phyloP scores from a whole-genome alignment of 2,329 filamentous ascomycete genomes.

The Fusarium anthophilum region DNA sequence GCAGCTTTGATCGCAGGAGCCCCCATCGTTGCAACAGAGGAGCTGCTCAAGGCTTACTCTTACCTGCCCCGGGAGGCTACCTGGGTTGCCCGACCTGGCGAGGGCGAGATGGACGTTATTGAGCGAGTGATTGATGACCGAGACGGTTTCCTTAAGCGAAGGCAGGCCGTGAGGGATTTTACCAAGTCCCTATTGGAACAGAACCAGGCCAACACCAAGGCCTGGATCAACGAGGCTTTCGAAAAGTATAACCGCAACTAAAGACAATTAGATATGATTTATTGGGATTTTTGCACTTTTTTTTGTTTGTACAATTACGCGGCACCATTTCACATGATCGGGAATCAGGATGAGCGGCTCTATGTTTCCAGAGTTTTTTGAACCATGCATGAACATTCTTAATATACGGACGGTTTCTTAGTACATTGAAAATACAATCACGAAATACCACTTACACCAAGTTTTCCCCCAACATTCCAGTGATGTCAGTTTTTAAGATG shows the following conservation, averaged over 20 bases:
- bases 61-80: slow-evolving; percentile 40
- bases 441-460: slow-evolving; percentile 7
- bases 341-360: slow-evolving; percentile 37
- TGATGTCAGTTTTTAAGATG: not conserved
- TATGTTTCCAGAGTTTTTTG: slow-evolving; percentile 24
- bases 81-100: slow-evolving; percentile 37
- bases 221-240: slow-evolving; percentile 33
- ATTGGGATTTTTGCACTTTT: slow-evolving; percentile 19
- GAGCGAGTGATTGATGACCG: slow-evolving; percentile 37
- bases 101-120: slow-evolving; percentile 43
- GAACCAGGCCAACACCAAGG: slow-evolving; percentile 34
- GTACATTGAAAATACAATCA: slow-evolving; percentile 17
- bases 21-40: slow-evolving; percentile 39
- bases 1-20: slow-evolving; percentile 42
- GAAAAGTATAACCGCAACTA: slow-evolving; percentile 15
- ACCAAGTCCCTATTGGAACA: slow-evolving; percentile 18
- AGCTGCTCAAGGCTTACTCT: slow-evolving; percentile 39
- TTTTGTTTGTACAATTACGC: slow-evolving; percentile 21
- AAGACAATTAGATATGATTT: slow-evolving; percentile 20
- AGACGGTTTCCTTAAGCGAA: slow-evolving; percentile 33
- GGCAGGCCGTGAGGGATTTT: slow-evolving; percentile 29
- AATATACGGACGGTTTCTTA: slow-evolving; percentile 27
- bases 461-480: slow-evolving; percentile 6
- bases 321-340: slow-evolving; percentile 32
- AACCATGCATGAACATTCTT: slow-evolving; percentile 30